Percentiles rank a stretch among this genome's conserved stretches.
Conservation (phyloP, 2,329 filamentous ascomycete genomes). For the Dryadomyces quercus-mongolicae region DNA sequence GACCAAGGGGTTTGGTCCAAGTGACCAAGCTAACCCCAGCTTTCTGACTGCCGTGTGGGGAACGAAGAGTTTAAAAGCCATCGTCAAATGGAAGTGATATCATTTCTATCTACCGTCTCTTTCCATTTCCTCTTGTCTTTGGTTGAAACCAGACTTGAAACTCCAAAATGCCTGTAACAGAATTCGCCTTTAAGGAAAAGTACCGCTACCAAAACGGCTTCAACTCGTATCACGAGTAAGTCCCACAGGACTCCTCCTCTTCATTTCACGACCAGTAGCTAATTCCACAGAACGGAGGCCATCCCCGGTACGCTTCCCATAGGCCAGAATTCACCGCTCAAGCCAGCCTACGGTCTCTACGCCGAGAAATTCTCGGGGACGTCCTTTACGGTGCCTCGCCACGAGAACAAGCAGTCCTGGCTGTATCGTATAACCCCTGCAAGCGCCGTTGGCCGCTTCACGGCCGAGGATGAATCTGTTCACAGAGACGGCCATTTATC, state of each 20-base stretch:
- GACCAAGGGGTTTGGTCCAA: background rate
- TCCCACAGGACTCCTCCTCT: background rate
- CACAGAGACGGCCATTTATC: background rate
- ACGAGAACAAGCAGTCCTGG: constrained; percentile 61
- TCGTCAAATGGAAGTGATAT: background rate
- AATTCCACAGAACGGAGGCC: constrained; percentile 53
- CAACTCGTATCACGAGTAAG: constrained; percentile 39
- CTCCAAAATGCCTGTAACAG: constrained; percentile 34
- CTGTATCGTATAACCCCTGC: constrained; percentile 59
- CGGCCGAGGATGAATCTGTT: constrained; percentile 13
- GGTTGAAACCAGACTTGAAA: background rate
- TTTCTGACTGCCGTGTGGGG: background rate
- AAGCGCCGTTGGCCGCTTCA: constrained; percentile 45
- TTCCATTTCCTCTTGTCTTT: too few relatives aligned
- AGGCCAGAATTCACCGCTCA: constrained; percentile 72
- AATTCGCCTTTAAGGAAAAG: constrained; percentile 36
- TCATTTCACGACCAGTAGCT: background rate
- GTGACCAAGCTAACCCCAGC: background rate
- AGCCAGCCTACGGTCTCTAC: constrained; percentile 66
- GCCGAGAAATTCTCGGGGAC: constrained; percentile 68
- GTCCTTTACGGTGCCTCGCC: constrained; percentile 56
- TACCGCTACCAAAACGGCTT: constrained; percentile 76
- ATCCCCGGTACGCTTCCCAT: constrained; percentile 61
- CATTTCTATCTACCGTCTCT: too few relatives aligned
- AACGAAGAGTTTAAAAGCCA: background rate